A percentile compares a stretch with the other conserved stretches of the same genome.
Evolutionary conservation across 73 alveolate genomes (phyloP).

Genomic region (Paramecium bursaria): DNA sequence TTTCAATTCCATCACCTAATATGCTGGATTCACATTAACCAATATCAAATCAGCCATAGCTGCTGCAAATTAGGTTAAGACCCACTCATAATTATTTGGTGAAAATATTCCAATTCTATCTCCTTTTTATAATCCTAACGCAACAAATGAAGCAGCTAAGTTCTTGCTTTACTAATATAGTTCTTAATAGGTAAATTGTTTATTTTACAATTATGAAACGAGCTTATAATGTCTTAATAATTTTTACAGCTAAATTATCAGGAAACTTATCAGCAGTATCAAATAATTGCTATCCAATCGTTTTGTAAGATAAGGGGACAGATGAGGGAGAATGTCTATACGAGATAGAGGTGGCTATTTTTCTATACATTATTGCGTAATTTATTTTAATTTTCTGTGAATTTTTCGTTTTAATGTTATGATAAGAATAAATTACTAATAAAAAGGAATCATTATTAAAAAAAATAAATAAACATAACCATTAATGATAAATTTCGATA

Average conservation of each 20-base stretch:
- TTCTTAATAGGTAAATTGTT: slow-evolving; percentile 73
- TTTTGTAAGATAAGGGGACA: slow-evolving; percentile 46
- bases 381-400: too few relatives aligned
- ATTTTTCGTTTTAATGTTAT: too few relatives aligned
- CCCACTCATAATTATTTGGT: slow-evolving; percentile 87
- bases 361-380: too few relatives aligned
- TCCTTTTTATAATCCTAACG: slow-evolving; percentile 82
- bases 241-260: slow-evolving; percentile 61
- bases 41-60: slow-evolving; percentile 83
- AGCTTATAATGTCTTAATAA: slow-evolving; percentile 1
- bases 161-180: slow-evolving; percentile 72
- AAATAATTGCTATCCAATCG: slow-evolving; percentile 69
- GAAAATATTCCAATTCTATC: slow-evolving; percentile 90
- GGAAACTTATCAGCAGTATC: slow-evolving; percentile 64
- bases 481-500: too few relatives aligned
- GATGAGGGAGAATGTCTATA: slow-evolving; percentile 20
- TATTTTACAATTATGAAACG: slow-evolving; percentile 52
- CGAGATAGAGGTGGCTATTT: too few relatives aligned
- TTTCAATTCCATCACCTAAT: slow-evolving; percentile 74
- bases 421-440: too few relatives aligned
- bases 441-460: too few relatives aligned
- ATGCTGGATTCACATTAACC: slow-evolving; percentile 92
- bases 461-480: too few relatives aligned
- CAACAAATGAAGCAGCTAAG: slow-evolving; percentile 83
- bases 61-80: slow-evolving; percentile 78